phyloP scores from a whole-genome alignment of 805 yeast species.

The Pichia nakasei region DNA sequence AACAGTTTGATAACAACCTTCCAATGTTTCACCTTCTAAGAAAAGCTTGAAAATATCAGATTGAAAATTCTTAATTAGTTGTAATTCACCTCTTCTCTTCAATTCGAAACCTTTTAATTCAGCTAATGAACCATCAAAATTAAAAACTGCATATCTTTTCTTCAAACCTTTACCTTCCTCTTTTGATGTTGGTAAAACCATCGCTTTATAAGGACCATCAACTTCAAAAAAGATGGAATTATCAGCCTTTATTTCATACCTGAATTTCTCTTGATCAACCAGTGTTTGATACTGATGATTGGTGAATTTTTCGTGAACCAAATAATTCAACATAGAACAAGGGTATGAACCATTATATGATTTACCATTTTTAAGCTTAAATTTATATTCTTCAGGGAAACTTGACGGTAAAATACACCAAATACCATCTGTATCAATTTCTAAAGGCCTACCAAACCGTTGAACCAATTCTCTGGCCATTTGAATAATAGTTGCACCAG shows the following conservation, averaged over 20 bases:
- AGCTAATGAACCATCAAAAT: slow-evolving; percentile 86
- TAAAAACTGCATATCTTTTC: slow-evolving; percentile 95
- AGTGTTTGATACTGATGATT: slow-evolving; percentile 91
- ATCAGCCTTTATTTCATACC: slow-evolving; percentile 73
- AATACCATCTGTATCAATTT: slow-evolving; percentile 97
- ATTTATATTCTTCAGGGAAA: slow-evolving; percentile 81
- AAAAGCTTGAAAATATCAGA: slow-evolving; percentile 88
- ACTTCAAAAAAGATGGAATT: slow-evolving; percentile 96
- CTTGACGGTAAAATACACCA: slow-evolving; percentile 96
- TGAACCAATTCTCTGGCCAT: slow-evolving; percentile 92
- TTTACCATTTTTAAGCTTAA: slow-evolving; percentile 71
- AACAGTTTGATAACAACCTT: slow-evolving; percentile 77
- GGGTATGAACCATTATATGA: slow-evolving; percentile 77
- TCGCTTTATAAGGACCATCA: slow-evolving; percentile 97
- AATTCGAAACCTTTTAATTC: slow-evolving; percentile 95
- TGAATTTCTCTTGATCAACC: slow-evolving; percentile 56
- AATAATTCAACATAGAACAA: slow-evolving; percentile 89
- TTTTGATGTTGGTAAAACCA: slow-evolving; percentile 93
- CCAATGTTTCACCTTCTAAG: slow-evolving; percentile 73
- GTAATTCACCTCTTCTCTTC: slow-evolving; percentile 93
- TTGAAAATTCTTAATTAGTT: slow-evolving; percentile 88
- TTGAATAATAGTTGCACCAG: slow-evolving; percentile 97
- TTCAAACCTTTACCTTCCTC: slow-evolving; percentile 97
- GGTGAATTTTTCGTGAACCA: slow-evolving; percentile 85
- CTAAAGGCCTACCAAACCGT: slow-evolving; percentile 88